Evolutionary conservation across 1,139 yeast species (phyloP).

Genomic region (Taphrina flavorubra): DNA sequence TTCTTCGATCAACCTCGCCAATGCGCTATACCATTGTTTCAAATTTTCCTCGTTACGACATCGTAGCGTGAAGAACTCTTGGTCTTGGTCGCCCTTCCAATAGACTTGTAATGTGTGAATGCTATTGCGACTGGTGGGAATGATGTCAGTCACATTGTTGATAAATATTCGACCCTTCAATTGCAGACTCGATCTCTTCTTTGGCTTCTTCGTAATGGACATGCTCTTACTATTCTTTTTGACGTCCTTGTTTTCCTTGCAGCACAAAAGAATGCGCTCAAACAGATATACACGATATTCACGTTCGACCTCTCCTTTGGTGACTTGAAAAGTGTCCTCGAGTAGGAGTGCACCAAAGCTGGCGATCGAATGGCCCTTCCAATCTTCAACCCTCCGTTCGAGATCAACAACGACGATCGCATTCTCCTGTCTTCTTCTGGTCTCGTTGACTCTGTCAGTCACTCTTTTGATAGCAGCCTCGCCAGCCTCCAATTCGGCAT

Average conservation of each 20-base stretch:
- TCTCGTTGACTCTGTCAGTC: constrained; percentile 90
- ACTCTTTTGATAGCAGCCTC: constrained; percentile 70
- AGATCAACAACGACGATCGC: constrained; percentile 71
- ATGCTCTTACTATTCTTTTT: constrained; percentile 41
- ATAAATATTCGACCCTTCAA: constrained; percentile 56
- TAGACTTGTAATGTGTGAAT: constrained; percentile 45
- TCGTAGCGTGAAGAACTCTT: constrained; percentile 46
- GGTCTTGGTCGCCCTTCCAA: constrained; percentile 46
- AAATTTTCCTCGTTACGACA: constrained; percentile 47
- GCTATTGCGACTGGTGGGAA: constrained; percentile 43
- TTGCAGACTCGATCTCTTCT: constrained; percentile 48
- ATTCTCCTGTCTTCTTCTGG: constrained; percentile 91
- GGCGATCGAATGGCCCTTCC: constrained; percentile 88
- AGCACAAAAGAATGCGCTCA: constrained; percentile 83
- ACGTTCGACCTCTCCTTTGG: constrained; percentile 73
- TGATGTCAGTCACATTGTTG: constrained; percentile 52
- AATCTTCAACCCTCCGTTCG: constrained; percentile 75
- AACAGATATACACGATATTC: constrained; percentile 90
- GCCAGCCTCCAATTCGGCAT: constrained; percentile 73
- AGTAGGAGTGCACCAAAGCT: constrained; percentile 85
- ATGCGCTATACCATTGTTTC: constrained; percentile 47
- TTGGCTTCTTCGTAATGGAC: constrained; percentile 42
- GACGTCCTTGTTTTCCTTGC: constrained; percentile 57
- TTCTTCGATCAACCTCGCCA: constrained; percentile 39
- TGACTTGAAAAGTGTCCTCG: constrained; percentile 80